These are phyloP conservation scores for Amphicarpaea edgeworthii DNA, from an alignment of 306 rosid genomes.

Conservation along the genomic window DNA sequence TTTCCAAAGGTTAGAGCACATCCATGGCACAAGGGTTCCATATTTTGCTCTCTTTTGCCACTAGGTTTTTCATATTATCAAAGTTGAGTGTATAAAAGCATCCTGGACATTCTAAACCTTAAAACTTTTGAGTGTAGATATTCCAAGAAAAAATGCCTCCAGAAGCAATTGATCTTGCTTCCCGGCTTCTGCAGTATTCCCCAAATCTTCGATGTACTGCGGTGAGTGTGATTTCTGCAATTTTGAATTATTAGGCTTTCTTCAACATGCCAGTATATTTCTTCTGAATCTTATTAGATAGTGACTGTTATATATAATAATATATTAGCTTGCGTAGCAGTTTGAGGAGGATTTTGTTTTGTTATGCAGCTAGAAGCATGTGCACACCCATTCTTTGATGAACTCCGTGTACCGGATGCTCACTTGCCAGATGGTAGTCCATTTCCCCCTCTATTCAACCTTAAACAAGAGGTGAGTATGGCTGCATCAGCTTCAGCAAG, in stretches of 20 bases:
- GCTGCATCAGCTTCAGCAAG: neutral
- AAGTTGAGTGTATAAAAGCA: slow-evolving; percentile 30
- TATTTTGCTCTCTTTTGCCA: slow-evolving; percentile 4
- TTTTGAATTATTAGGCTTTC: slow-evolving; percentile 3
- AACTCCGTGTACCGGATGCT: slow-evolving; percentile 73
- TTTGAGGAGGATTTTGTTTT: slow-evolving; percentile 42
- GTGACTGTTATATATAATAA: neutral
- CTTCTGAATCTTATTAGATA: neutral
- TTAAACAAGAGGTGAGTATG: slow-evolving; percentile 75
- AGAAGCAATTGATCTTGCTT: slow-evolving; percentile 83
- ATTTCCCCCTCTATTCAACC: slow-evolving; percentile 76
- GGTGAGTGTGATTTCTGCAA: slow-evolving; percentile 56
- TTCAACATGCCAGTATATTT: neutral
- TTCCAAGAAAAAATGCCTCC: slow-evolving; percentile 86
- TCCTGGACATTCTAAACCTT: slow-evolving; percentile 30
- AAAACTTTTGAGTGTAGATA: slow-evolving; percentile 53
- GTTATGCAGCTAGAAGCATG: slow-evolving; percentile 81
- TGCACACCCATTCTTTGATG: slow-evolving; percentile 86
- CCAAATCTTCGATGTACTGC: slow-evolving; percentile 86
- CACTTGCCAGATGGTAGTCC: slow-evolving; percentile 75
- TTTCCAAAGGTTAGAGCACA: slow-evolving; percentile 48
- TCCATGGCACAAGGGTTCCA: slow-evolving; percentile 86
- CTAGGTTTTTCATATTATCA: slow-evolving; percentile 21
- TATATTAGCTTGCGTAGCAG: neutral
- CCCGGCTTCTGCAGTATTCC: slow-evolving; percentile 81